Conservation (phyloP, 2,329 filamentous ascomycete genomes). For the Ophiostoma sp. region DNA sequence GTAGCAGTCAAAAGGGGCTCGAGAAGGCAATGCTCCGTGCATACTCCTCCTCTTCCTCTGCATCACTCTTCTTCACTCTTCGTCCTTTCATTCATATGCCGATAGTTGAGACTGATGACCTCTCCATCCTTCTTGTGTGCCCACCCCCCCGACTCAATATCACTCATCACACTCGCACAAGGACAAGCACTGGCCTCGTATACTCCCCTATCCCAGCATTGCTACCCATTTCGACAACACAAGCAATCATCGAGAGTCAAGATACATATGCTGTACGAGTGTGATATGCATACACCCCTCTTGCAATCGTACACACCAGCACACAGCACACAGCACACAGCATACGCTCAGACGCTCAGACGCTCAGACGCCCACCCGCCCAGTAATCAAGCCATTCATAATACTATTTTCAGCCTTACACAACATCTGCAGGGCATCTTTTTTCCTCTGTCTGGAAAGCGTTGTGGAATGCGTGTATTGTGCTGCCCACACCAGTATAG, state of each 20-base stretch:
- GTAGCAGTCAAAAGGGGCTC: background rate
- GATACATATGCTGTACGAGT: background rate
- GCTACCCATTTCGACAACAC: too few species aligned
- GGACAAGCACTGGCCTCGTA: background rate
- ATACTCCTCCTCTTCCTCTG: background rate
- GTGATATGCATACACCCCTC: constrained; percentile 6
- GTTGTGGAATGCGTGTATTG: background rate
- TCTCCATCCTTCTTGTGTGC: background rate
- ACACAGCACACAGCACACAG: background rate
- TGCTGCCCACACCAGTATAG: background rate
- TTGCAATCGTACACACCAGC: background rate
- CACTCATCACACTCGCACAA: constrained; percentile 20
- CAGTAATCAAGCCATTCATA: constrained; percentile 5
- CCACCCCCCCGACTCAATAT: background rate
- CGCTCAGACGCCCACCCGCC: background rate
- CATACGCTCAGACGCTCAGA: constrained; percentile 7
- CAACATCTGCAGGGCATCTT: constrained; percentile 19
- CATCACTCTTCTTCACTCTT: background rate
- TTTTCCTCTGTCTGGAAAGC: constrained; percentile 1
- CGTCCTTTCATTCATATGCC: constrained; percentile 6
- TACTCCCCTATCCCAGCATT: constrained; percentile 1
- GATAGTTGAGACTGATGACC: constrained; percentile 11
- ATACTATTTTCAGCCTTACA: constrained; percentile 15
- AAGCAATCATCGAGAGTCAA: background rate
- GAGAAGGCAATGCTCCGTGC: background rate